These are phyloP conservation scores for Nemania abortiva DNA, from an alignment of 2,329 filamentous ascomycete genomes.

Conservation along the genomic window DNA sequence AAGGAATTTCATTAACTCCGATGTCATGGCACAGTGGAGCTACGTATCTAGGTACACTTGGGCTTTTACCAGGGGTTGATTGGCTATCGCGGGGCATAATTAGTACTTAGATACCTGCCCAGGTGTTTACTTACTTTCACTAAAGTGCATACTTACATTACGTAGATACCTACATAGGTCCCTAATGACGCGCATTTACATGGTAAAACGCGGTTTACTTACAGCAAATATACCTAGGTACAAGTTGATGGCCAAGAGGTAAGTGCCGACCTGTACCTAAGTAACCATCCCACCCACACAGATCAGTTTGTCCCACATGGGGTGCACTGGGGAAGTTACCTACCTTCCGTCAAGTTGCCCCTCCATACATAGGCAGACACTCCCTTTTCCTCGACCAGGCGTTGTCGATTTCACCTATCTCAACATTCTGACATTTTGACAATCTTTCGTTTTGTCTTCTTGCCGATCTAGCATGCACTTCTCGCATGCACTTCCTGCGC, in stretches of 20 bases:
- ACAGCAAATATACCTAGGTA: not conserved
- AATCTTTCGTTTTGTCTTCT: not conserved
- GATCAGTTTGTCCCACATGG: not conserved
- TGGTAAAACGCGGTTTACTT: not conserved
- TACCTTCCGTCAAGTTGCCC: not conserved
- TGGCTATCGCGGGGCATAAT: not conserved
- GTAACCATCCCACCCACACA: too few species aligned
- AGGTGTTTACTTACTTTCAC: not conserved
- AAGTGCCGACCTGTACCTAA: not conserved
- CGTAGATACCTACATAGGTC: not conserved
- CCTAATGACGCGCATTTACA: too few species aligned
- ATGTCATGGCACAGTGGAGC: not conserved
- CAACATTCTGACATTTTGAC: not conserved
- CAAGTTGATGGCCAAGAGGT: not conserved
- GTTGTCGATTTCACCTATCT: not conserved
- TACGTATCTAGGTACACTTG: not conserved
- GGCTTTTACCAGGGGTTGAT: not conserved
- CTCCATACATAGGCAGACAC: not conserved
- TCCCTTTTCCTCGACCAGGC: not conserved
- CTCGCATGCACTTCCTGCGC: not conserved
- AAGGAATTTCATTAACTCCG: slow-evolving; percentile 49
- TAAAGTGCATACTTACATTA: too few species aligned
- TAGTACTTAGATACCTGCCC: not conserved
- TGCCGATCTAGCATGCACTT: not conserved
- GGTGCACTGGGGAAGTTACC: not conserved